Conservation (phyloP, 129 eudicot species). For the Chrysanthemum lavandulifolium region DNA sequence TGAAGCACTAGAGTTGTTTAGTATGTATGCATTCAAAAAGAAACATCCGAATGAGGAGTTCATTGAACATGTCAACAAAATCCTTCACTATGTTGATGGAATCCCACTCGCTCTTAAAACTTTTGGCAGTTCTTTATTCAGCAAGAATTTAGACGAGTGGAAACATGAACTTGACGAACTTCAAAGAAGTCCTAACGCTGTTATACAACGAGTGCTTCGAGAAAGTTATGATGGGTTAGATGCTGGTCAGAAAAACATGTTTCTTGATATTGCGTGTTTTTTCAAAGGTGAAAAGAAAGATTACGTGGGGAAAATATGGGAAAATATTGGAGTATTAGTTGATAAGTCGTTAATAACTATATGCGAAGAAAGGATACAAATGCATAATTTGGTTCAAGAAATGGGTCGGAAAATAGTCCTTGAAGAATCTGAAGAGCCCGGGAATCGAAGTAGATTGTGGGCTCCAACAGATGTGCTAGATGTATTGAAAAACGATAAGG, state of each 20-base stretch:
- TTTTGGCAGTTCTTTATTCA: constrained; percentile 26
- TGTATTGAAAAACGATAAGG: constrained; percentile 44
- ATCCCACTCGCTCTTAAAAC: constrained; percentile 29
- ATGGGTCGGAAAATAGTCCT: constrained; percentile 63
- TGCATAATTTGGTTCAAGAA: constrained; percentile 62
- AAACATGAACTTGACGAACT: constrained; percentile 15
- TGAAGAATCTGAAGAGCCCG: constrained; percentile 44
- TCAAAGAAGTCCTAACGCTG: constrained; percentile 13
- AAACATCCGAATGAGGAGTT: background rate
- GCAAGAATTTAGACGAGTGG: constrained; percentile 29
- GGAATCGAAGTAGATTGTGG: constrained; percentile 66
- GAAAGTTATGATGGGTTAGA: constrained; percentile 56
- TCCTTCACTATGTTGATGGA: constrained; percentile 20
- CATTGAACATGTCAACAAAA: background rate
- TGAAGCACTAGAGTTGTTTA: constrained; percentile 33
- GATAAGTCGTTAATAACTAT: constrained; percentile 49
- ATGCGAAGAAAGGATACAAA: constrained; percentile 37
- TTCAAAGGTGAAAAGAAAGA: constrained; percentile 48
- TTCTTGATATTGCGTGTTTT: constrained; percentile 73
- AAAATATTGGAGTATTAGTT: constrained; percentile 35
- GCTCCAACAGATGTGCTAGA: constrained; percentile 29
- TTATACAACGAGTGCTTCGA: constrained; percentile 29
- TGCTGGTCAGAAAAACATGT: constrained; percentile 42
- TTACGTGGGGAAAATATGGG: constrained; percentile 39
- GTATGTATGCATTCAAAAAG: constrained; percentile 29